Evolutionary conservation across 1,139 yeast species (phyloP), one percentile per base, ranked within the genome.

Genomic region (Taphrina betulina): DNA sequence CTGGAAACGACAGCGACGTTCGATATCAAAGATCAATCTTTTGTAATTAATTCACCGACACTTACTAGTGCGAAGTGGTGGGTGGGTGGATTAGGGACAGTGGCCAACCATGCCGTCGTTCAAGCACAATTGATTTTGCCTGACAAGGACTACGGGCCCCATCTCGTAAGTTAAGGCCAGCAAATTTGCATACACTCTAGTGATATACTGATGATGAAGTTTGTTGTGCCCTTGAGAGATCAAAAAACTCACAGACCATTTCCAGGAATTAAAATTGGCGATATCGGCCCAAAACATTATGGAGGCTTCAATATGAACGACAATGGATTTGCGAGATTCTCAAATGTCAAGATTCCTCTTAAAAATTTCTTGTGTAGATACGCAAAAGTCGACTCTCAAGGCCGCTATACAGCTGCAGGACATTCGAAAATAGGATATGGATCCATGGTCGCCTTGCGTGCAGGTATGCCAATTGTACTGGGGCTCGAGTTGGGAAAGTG

Each of bases 51-150:
- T 69, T 89, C 96, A 24, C 96, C 96, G 4, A 87, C 87, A 67
- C 72, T 85, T 61, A 89, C 92, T 55, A 95, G 96, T 37, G 86
- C 96, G 59, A 89, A 89, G 72, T 89, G 96, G 96, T 89, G 96
- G 96, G 89, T 89, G 67, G 96, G 96, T 56, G 96, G 96, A 67
- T 96, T 96, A 54, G 96, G 96, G 5, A 95, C 87, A 68, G 83
- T 95, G 28, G 85, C 96, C 7, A 86, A 92, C 51, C 96, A 89
- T 71, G 75, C 88, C 26, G 79, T 85, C 37, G 83, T 80, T 45
- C 88, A 82, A 67, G 96, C 96, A 31, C 78, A 96, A 65, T 76
- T 89, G 64, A 79, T 85, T 60, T 89, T 87, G 31, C 10, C 34
- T 5, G 45, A 34, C 16, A 78, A 84, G 70, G 96, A 89, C 70